phyloP scores from a whole-genome alignment of 2,329 filamentous ascomycete species.

The Xylariales sp. region DNA sequence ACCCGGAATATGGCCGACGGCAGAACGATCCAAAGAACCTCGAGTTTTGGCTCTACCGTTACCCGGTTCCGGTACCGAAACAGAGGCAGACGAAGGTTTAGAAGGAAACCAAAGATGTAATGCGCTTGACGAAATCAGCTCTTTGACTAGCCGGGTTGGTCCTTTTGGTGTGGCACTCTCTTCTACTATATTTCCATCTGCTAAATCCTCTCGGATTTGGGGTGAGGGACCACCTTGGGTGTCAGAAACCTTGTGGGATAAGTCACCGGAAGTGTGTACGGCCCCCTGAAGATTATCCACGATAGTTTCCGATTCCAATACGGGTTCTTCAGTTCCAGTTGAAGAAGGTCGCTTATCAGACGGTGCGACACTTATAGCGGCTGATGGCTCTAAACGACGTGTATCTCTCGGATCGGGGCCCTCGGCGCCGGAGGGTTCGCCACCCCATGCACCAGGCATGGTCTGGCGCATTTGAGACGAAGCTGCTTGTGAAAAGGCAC shows the following conservation, averaged over 20 bases:
- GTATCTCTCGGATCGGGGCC: constrained; percentile 36
- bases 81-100: constrained; percentile 58
- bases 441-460: constrained; percentile 67
- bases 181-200: constrained; percentile 47
- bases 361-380: neutral
- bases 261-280: constrained; percentile 32
- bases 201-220: constrained; percentile 7
- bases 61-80: constrained; percentile 45
- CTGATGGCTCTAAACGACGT: constrained; percentile 9
- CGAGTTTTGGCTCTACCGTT: constrained; percentile 9
- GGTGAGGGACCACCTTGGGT: neutral
- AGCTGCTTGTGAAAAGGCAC: constrained; percentile 66
- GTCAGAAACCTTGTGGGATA: constrained; percentile 29
- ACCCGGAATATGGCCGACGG: constrained; percentile 67
- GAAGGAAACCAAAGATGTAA: constrained; percentile 68
- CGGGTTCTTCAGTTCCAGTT: neutral
- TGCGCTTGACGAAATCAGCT: constrained; percentile 61
- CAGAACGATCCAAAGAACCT: constrained; percentile 43
- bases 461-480: constrained; percentile 47
- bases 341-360: constrained; percentile 8
- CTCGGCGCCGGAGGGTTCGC: constrained; percentile 48
- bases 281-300: constrained; percentile 45
- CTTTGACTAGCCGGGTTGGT: constrained; percentile 66
- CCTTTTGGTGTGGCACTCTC: constrained; percentile 63
- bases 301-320: neutral